phyloP scores from a whole-genome alignment of 805 yeast genomes.

The Hanseniaspora osmophila region DNA sequence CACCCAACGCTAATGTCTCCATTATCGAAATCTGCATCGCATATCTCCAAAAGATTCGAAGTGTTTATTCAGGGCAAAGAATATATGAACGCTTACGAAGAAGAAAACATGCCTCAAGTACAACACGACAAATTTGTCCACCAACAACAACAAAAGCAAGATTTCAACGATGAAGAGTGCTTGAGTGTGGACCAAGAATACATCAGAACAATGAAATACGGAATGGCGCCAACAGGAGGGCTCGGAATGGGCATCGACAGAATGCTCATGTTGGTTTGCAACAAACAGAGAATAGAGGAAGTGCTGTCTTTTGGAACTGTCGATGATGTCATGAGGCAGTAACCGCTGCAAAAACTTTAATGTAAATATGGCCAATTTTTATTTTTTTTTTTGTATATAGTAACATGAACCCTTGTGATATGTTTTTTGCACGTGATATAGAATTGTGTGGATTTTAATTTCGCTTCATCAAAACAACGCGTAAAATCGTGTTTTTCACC shows the following conservation, averaged over 20 bases:
- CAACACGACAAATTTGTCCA: slow-evolving; percentile 49
- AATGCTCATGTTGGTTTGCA: slow-evolving; percentile 63
- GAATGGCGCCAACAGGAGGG: slow-evolving; percentile 96
- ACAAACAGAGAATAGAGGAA: slow-evolving; percentile 50
- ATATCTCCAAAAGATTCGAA: slow-evolving; percentile 62
- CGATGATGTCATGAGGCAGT: slow-evolving; percentile 55
- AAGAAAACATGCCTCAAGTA: slow-evolving; percentile 73
- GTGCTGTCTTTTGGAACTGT: slow-evolving; percentile 66
- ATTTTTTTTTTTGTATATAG: not conserved
- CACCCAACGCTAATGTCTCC: slow-evolving; percentile 85
- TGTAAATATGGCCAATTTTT: not conserved
- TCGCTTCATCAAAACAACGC: too few species aligned
- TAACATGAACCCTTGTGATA: too few species aligned
- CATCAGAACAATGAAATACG: slow-evolving; percentile 72
- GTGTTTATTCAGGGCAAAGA: slow-evolving; percentile 69
- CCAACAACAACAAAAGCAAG: slow-evolving; percentile 38
- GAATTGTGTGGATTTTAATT: too few species aligned
- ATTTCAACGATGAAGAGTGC: slow-evolving; percentile 44
- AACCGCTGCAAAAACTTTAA: too few species aligned
- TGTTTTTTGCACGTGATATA: too few species aligned
- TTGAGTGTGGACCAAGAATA: slow-evolving; percentile 60
- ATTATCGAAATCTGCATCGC: slow-evolving; percentile 24
- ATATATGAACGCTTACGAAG: slow-evolving; percentile 87
- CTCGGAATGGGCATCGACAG: slow-evolving; percentile 95
- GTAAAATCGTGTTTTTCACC: too few species aligned